Conservation (phyloP, 345 rosid genomes). For the Bruguiera gymnorhiza region DNA sequence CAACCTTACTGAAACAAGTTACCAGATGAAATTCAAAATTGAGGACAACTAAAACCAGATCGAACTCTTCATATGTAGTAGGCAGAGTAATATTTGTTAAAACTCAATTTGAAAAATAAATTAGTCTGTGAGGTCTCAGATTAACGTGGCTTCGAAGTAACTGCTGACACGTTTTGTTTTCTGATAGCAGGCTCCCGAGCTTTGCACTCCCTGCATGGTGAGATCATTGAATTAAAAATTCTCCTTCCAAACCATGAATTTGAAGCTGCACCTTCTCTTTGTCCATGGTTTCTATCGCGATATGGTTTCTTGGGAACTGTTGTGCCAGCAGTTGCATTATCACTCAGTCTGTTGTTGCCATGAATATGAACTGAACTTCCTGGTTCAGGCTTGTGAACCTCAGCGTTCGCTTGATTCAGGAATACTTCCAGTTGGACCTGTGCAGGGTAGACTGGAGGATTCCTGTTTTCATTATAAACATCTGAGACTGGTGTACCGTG, state of each 20-base stretch:
- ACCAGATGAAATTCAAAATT: too few relatives aligned
- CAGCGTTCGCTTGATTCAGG: slow-evolving; percentile 14
- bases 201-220: slow-evolving; percentile 45
- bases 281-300: slow-evolving; percentile 23
- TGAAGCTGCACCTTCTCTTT: slow-evolving; percentile 13
- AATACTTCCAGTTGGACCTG: slow-evolving; percentile 25
- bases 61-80: too few relatives aligned
- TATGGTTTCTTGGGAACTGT: slow-evolving; percentile 13
- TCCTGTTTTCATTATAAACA: slow-evolving; percentile 1
- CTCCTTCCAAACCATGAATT: slow-evolving; percentile 25
- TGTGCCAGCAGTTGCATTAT: background rate
- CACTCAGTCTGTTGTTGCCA: slow-evolving; percentile 1
- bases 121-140: background rate
- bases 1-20: too few relatives aligned
- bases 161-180: slow-evolving; percentile 4
- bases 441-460: slow-evolving; percentile 2
- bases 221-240: slow-evolving; percentile 30
- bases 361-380: slow-evolving; percentile 9
- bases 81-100: background rate
- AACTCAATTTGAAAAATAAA: background rate
- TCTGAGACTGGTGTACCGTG: slow-evolving; percentile 9
- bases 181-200: slow-evolving; percentile 25
- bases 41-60: too few relatives aligned
- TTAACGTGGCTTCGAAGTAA: slow-evolving; percentile 14
- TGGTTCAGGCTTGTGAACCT: slow-evolving; percentile 11